Conservation (phyloP, 257 asterid species). For the Thymus mandschuricus region DNA sequence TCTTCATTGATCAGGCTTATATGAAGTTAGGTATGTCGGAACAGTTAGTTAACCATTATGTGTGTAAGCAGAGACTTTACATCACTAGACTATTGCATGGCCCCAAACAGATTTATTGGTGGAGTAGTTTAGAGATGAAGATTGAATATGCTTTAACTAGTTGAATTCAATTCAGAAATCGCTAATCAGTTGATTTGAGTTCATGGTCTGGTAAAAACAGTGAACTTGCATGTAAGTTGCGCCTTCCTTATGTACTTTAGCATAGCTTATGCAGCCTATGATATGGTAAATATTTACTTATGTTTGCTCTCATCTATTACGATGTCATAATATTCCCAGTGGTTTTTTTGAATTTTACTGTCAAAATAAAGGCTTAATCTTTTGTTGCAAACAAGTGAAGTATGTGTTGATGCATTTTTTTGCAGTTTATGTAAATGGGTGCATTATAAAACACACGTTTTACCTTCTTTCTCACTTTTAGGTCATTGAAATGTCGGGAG, state of each 20-base stretch:
- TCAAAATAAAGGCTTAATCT: not conserved
- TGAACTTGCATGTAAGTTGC: too few relatives aligned
- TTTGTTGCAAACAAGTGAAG: conserved; percentile 22
- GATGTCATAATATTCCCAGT: not conserved
- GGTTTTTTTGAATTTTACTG: not conserved
- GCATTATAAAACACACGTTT: conserved; percentile 20
- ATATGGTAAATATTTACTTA: not conserved
- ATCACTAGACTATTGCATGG: too few relatives aligned
- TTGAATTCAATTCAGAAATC: too few relatives aligned
- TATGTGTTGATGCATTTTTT: not conserved
- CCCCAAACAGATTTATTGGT: too few relatives aligned
- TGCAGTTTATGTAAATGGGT: conserved; percentile 10
- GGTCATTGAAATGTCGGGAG: conserved; percentile 99
- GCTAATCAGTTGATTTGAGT: too few relatives aligned
- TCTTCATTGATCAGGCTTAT: not conserved
- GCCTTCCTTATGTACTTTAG: too few relatives aligned
- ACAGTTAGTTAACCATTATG: not conserved
- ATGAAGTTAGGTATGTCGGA: conserved; percentile 19
- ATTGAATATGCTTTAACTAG: too few relatives aligned
- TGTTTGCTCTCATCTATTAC: not conserved
- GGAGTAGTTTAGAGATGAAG: too few relatives aligned
- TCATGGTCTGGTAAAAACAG: too few relatives aligned
- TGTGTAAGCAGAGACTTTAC: not conserved
- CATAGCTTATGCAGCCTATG: too few relatives aligned
- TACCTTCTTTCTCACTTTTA: conserved; percentile 41